phyloP scores from a whole-genome alignment of 495 filamentous ascomycete genomes.

The Annulohypoxylon nitens region DNA sequence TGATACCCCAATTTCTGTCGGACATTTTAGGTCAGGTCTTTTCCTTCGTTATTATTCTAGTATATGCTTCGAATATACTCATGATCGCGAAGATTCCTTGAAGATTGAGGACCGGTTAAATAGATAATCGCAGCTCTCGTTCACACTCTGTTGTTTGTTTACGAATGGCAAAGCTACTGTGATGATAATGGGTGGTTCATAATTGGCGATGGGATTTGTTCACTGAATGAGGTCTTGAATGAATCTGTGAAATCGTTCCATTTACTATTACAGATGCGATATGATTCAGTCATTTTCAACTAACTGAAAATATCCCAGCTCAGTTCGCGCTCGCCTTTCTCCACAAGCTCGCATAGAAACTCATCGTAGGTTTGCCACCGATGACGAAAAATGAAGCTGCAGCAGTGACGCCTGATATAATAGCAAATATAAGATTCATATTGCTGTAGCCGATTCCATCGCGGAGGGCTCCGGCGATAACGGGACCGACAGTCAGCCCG shows the following conservation, averaged over 20 bases:
- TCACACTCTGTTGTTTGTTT: neutral
- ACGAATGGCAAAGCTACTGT: neutral
- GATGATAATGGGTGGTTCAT: neutral
- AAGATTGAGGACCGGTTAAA: constrained; percentile 17
- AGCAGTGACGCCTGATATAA: constrained; percentile 59
- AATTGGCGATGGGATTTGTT: no score
- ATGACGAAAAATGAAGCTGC: constrained; percentile 61
- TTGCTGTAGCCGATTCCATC: constrained; percentile 68
- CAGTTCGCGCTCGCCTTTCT: neutral
- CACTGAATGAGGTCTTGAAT: neutral
- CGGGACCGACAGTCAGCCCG: constrained; percentile 66
- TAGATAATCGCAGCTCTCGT: constrained; percentile 47
- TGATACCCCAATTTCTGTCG: constrained; percentile 44
- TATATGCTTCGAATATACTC: constrained; percentile 43
- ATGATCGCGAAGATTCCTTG: constrained; percentile 14
- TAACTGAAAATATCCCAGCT: neutral
- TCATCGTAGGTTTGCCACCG: constrained; percentile 56
- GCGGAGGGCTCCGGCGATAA: constrained; percentile 62
- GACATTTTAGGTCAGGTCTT: constrained; percentile 26
- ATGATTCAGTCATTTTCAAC: neutral
- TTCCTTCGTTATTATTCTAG: constrained; percentile 45
- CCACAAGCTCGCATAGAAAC: neutral
- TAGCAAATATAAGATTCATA: constrained; percentile 68
- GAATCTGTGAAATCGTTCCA: neutral
- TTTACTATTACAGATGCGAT: neutral